phyloP scores from a whole-genome alignment of 306 rosid species.

The Quercus wislizeni region DNA sequence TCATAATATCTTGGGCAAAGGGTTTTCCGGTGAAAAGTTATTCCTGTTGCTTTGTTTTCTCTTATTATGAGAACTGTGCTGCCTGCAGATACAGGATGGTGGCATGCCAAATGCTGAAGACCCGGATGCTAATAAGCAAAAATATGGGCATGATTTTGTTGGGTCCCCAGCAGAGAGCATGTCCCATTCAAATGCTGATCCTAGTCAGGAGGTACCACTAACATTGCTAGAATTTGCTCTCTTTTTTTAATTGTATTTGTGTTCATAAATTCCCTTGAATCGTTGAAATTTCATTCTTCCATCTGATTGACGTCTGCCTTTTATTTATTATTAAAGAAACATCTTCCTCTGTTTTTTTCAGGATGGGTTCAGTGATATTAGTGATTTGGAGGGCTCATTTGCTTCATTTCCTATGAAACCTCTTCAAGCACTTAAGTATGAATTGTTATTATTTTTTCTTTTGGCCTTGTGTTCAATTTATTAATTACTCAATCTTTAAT shows the following conservation, averaged over 20 bases:
- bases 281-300: constrained; percentile 16
- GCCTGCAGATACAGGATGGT: constrained; percentile 82
- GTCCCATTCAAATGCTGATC: constrained; percentile 36
- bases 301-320: constrained; percentile 9
- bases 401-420: constrained; percentile 87
- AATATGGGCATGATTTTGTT: constrained; percentile 36
- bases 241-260: neutral
- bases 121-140: constrained; percentile 38
- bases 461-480: neutral
- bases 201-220: constrained; percentile 57
- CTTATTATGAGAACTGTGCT: constrained; percentile 22
- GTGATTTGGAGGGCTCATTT: constrained; percentile 80
- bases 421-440: constrained; percentile 89
- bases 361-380: constrained; percentile 71
- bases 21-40: neutral
- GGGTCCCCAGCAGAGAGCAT: constrained; percentile 44
- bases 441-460: constrained; percentile 2
- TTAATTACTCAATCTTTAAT: neutral
- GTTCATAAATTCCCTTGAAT: constrained; percentile 7
- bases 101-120: constrained; percentile 52
- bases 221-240: constrained; percentile 15
- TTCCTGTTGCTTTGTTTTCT: constrained; percentile 6
- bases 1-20: neutral
- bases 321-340: too few species aligned
- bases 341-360: constrained; percentile 35